Evolutionary conservation across 192 early-diverging fungal species (phyloP), one percentile per base, ranked within the genome.

Genomic region (Backusella psychrophila): DNA sequence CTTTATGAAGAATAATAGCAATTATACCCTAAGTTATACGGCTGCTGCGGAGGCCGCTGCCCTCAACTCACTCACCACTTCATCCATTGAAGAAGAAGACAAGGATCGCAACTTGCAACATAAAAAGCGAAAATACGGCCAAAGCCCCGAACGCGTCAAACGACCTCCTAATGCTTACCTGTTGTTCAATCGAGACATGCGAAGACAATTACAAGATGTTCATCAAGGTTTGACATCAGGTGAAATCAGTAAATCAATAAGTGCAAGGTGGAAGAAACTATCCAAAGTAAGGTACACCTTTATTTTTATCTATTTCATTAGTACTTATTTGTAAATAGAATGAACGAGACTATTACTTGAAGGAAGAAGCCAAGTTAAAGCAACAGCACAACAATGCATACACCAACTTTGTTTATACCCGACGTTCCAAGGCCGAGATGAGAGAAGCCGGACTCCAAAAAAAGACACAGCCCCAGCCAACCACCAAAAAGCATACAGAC

Each of bases 101-200:
- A 23, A 39, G 17, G 44, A 49, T 71, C 34, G 38, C 35, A 69
- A 69, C 26, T 21, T 52, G n/a, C 44, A 52, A 33, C 56, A 59
- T 6, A 26, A 31, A 7, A 65, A 74, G 23, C 65, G 63, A 21
- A 75, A 75, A 46, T 75, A 72, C 44, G 72, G 59, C 0, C 44
- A 85, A 33, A 26, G 21, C 4, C 74, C 74, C 21, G 74, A 75
- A 68, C 75, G 84, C 44, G 75, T 88, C 23, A 90, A 87, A 75
- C 79, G 89, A 38, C 88, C 88, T 15, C 86, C 87, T 59, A 90
- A 90, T 72, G 86, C 86, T 12, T 90, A 90, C 68, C 65, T 90
- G 42, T 79, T 91, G 33, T 91, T 89, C 52, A 91, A 90, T 75
- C 82, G 85, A 56, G 86, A 89, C 42, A 89, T 88, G 84, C 82